These are phyloP conservation scores for Ceratobasidium sp. DNA, from an alignment of 1,284 basidiomycete genomes.

Conservation along the genomic window DNA sequence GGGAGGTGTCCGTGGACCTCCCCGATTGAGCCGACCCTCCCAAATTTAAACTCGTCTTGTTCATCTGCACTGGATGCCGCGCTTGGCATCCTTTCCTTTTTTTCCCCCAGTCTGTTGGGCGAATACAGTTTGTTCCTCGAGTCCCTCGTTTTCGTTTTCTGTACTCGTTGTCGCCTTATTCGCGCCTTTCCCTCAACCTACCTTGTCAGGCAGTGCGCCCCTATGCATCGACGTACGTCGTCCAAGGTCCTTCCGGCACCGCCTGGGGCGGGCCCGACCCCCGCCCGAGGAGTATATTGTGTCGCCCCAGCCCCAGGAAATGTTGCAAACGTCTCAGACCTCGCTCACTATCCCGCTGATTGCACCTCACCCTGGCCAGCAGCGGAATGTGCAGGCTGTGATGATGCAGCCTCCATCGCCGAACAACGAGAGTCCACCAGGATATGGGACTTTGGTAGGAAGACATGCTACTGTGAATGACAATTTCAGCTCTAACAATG, in stretches of 20 bases:
- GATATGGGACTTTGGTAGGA: conserved; percentile 7
- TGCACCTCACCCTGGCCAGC: background rate
- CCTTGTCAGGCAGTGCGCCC: background rate
- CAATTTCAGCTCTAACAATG: conserved; percentile 1
- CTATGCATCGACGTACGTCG: conserved; percentile 39
- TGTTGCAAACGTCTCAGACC: conserved; percentile 2
- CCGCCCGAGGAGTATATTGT: background rate
- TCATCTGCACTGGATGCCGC: background rate
- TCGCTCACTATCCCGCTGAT: conserved; percentile 15
- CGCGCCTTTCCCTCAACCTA: background rate
- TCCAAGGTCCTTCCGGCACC: conserved; percentile 19
- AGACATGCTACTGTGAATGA: background rate
- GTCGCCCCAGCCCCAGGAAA: background rate
- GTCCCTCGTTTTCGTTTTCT: background rate
- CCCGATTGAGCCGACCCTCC: conserved; percentile 11
- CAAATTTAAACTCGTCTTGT: background rate
- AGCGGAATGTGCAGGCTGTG: conserved; percentile 27
- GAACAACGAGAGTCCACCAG: background rate
- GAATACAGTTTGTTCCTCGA: background rate
- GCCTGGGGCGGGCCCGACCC: background rate
- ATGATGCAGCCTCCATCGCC: conserved; percentile 40
- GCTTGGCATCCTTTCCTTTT: conserved; percentile 14
- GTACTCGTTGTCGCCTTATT: background rate
- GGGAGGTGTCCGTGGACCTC: background rate
- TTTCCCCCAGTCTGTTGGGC: background rate